phyloP scores from a whole-genome alignment of 2,329 filamentous ascomycete genomes.

The Pseudogymnoascus sp. region DNA sequence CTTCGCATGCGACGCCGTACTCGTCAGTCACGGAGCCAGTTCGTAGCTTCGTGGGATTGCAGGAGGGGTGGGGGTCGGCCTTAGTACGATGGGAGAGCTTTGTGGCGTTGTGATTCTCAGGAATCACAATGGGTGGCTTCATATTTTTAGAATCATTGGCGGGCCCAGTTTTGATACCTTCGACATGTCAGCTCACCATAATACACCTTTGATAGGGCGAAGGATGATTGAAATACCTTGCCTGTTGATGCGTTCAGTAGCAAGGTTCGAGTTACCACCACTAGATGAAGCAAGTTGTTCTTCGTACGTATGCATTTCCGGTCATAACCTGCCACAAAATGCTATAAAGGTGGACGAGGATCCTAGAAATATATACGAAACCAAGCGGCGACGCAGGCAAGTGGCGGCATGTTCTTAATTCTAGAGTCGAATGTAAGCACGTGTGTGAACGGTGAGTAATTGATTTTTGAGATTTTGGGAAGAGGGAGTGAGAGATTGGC shows the following conservation, averaged over 20 bases:
- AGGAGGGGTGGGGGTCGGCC: background rate
- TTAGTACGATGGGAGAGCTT: background rate
- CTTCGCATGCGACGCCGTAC: background rate
- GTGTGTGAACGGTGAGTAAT: slow-evolving; percentile 1
- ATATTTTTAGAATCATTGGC: background rate
- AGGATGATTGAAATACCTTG: background rate
- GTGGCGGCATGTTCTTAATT: background rate
- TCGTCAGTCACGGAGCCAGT: background rate
- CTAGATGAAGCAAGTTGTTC: background rate
- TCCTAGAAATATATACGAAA: slow-evolving; percentile 2
- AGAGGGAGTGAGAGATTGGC: background rate
- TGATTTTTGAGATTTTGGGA: background rate
- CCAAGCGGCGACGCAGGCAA: background rate
- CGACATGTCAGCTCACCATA: background rate
- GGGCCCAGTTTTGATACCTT: background rate
- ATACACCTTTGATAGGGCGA: background rate
- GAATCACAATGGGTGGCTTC: background rate
- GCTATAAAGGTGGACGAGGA: background rate
- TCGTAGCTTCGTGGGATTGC: background rate
- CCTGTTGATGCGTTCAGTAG: background rate
- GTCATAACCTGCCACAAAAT: background rate
- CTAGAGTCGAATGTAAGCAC: background rate
- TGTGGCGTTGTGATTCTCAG: background rate
- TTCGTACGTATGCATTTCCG: background rate
- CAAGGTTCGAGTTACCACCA: background rate